Evolutionary conservation across 345 rosid species (phyloP), one percentile per base, ranked within the genome.

Genomic region (Citrus mangshanensis): DNA sequence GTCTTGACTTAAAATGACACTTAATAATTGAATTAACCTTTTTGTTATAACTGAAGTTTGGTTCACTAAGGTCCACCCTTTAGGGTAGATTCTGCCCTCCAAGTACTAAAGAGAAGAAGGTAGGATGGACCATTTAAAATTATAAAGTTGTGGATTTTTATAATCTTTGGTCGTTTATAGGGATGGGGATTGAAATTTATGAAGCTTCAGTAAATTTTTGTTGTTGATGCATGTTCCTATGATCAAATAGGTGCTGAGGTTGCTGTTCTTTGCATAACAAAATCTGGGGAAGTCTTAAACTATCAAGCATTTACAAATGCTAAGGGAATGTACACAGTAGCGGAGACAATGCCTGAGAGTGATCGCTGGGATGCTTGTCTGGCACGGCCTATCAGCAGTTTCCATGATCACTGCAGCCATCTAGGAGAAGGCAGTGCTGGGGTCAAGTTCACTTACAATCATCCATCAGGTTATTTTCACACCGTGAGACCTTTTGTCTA

Each of bases 291-390:
- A 82, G 98, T 96, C 34, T 83, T 94, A 68, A 96, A 96, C 81
- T 94, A 96, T 30, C 99, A 96, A 76, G 98, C 98, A 24, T 96
- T 96, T 80, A 92, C 97, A 77, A 88, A 95, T 76, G 84, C 92
- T 0, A 93, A 87, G 81, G 99, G 98, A 49, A 71, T 90, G 21
- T 96, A 96, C 86, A 87, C 88, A 1, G 97, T 96, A 7, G 98
- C 97, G 0, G 98, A 96, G 85, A 96, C 98, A 68, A 94, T 96
- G 99, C 95, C 99, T 0, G 93, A 93, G 87, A 94, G 97, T 32
- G 94, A 96, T 63, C 91, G 97, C 21, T 94, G 99, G 99, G 97
- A 93, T 51, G 97, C 98, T 8, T 96, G 99, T 79, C 86, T 94
- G 35, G 91, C 97, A 1, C 86, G 98, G 61, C 95, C 98, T 1